These are phyloP conservation scores for Tetracladium maxilliforme DNA, from an alignment of 2,329 filamentous ascomycete species.

Conservation along the genomic window DNA sequence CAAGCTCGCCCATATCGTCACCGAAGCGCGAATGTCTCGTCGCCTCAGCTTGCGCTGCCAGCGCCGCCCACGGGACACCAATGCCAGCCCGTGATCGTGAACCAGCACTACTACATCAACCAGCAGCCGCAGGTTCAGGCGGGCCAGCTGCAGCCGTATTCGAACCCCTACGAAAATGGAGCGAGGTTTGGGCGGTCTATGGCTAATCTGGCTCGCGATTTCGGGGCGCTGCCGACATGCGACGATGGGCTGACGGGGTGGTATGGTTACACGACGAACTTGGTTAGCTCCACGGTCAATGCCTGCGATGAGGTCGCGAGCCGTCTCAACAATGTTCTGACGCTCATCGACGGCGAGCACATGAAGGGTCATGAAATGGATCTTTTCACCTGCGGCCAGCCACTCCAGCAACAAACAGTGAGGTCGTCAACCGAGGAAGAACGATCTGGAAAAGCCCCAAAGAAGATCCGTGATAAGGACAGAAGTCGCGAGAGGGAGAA, in stretches of 20 bases:
- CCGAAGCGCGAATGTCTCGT: too few relatives aligned
- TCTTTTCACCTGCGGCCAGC: conserved; percentile 2
- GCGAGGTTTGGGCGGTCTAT: conserved; percentile 23
- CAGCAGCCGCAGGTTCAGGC: conserved; percentile 7
- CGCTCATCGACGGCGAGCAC: conserved; percentile 8
- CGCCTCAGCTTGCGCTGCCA: conserved; percentile 1
- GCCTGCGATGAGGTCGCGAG: conserved; percentile 18
- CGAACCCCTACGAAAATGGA: conserved; percentile 18
- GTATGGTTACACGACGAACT: conserved; percentile 38
- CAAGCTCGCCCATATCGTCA: too few relatives aligned
- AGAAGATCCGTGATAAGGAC: conserved; percentile 1
- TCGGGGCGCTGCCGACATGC: conserved; percentile 17
- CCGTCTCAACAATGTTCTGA: not conserved
- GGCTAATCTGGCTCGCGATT: conserved; percentile 24
- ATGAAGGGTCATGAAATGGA: not conserved
- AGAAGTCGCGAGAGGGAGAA: conserved; percentile 13
- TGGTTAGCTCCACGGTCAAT: conserved; percentile 16
- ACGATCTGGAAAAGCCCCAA: not conserved
- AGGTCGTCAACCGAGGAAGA: not conserved
- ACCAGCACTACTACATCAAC: conserved; percentile 33
- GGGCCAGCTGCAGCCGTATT: conserved; percentile 4
- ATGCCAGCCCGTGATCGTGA: conserved; percentile 29
- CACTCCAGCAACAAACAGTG: conserved; percentile 3
- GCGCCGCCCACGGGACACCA: conserved; percentile 2
- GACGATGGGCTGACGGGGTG: conserved; percentile 27